These are phyloP conservation scores for Metschnikowia matae DNA, from an alignment of 805 yeast species.

Conservation along the genomic window DNA sequence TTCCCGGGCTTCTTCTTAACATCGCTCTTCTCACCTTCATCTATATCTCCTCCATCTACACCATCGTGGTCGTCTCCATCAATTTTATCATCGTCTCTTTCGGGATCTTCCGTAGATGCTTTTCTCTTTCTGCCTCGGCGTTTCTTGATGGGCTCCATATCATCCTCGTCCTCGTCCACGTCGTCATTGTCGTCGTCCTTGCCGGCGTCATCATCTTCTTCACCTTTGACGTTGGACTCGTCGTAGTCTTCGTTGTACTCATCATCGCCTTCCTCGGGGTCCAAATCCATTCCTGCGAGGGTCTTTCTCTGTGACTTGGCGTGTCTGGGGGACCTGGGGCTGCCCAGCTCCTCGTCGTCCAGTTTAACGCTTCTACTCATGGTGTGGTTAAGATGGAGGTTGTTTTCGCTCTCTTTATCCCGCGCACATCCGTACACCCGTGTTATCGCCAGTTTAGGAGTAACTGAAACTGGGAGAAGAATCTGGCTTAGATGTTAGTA, in stretches of 20 bases:
- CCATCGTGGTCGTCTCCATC: neutral
- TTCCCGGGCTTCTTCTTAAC: constrained; percentile 26
- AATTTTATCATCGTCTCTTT: constrained; percentile 10
- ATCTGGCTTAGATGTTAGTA: no score
- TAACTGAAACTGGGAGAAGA: no score
- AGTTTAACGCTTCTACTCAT: constrained; percentile 4
- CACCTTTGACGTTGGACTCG: constrained; percentile 17
- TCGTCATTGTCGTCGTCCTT: constrained; percentile 15
- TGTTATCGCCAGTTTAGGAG: no score
- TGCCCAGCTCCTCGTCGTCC: constrained; percentile 10
- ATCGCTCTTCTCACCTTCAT: constrained; percentile 11
- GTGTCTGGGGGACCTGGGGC: constrained; percentile 15
- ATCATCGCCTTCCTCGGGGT: constrained; percentile 19
- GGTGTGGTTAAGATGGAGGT: neutral
- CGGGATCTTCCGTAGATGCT: constrained; percentile 16
- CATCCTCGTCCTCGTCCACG: constrained; percentile 8
- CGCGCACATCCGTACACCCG: constrained; percentile 2
- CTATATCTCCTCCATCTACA: constrained; percentile 6
- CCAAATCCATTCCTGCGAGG: constrained; percentile 19
- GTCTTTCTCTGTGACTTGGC: constrained; percentile 12
- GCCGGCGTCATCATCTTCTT: constrained; percentile 16
- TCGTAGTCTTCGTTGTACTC: constrained; percentile 18
- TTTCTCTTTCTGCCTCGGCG: constrained; percentile 16
- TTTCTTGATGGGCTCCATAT: constrained; percentile 8
- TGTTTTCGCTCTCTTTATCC: neutral